Conservation (phyloP, 2,329 filamentous ascomycete genomes). For the Nemania sp. region DNA sequence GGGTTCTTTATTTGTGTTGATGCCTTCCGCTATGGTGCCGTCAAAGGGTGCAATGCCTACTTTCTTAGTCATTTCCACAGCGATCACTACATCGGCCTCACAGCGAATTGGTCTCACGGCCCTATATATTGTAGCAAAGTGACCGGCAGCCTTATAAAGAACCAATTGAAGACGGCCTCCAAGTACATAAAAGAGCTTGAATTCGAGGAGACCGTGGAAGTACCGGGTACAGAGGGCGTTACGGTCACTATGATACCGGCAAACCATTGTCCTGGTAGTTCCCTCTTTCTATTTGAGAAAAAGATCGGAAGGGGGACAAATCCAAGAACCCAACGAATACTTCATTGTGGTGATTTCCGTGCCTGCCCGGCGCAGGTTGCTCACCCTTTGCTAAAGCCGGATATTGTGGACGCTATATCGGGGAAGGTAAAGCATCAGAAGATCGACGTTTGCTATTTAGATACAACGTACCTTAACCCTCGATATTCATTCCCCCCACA, state of each 20-base stretch:
- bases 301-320: slow-evolving; percentile 69
- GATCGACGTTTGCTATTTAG: slow-evolving; percentile 95
- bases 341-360: slow-evolving; percentile 96
- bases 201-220: slow-evolving; percentile 82
- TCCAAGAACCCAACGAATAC: slow-evolving; percentile 77
- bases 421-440: slow-evolving; percentile 83
- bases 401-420: slow-evolving; percentile 75
- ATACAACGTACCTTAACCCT: slow-evolving; percentile 96
- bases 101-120: slow-evolving; percentile 88
- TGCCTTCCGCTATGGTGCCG: slow-evolving; percentile 93
- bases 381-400: slow-evolving; percentile 84
- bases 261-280: slow-evolving; percentile 96
- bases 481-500: slow-evolving; percentile 95
- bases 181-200: slow-evolving; percentile 88
- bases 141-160: slow-evolving; percentile 88
- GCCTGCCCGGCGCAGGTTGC: slow-evolving; percentile 86
- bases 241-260: slow-evolving; percentile 94
- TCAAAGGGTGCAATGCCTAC: slow-evolving; percentile 92
- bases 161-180: slow-evolving; percentile 85
- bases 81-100: slow-evolving; percentile 94
- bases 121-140: slow-evolving; percentile 97
- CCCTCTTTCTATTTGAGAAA: slow-evolving; percentile 93
- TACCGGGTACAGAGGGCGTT: slow-evolving; percentile 85
- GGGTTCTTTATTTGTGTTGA: slow-evolving; percentile 94
- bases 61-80: slow-evolving; percentile 98